A percentile compares a stretch with the other conserved stretches of the same genome.
Conservation (phyloP, 2,329 filamentous ascomycete species). For the Diaporthe capsici region DNA sequence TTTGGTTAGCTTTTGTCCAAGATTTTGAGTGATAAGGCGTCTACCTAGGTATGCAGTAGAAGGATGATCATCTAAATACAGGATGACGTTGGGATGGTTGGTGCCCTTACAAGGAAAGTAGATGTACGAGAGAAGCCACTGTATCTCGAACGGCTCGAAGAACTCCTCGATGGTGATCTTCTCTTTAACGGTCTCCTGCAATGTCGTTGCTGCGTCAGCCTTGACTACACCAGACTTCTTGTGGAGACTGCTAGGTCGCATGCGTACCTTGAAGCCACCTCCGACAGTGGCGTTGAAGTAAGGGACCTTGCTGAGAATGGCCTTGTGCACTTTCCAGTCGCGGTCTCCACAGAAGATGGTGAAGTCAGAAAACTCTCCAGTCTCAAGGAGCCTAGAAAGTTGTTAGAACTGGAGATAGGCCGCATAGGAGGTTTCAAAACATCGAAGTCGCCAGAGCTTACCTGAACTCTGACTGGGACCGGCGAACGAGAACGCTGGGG, state of each 20-base stretch:
- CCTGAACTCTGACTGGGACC: constrained; percentile 3
- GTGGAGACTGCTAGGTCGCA: not conserved
- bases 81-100: too few species aligned
- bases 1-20: not conserved
- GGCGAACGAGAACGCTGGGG: not conserved
- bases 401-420: not conserved
- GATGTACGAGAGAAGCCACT: constrained; percentile 28
- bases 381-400: not conserved
- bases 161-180: not conserved
- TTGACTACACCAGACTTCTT: not conserved
- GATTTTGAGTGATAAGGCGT: not conserved
- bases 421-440: not conserved
- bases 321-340: constrained; percentile 23
- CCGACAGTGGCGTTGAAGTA: not conserved
- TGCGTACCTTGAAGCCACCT: not conserved
- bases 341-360: not conserved
- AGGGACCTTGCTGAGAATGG: constrained; percentile 1
- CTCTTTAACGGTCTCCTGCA: not conserved
- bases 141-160: constrained; percentile 25
- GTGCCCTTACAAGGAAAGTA: constrained; percentile 15
- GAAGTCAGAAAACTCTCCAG: constrained; percentile 6
- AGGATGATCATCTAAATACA: not conserved
- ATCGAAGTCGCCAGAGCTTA: not conserved
- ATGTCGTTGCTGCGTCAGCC: not conserved
- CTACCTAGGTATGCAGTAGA: not conserved